Evolutionary conservation across 192 early-diverging fungal species (phyloP), one percentile per base, ranked within the genome.

Genomic region (Rhizophagus clarus): DNA sequence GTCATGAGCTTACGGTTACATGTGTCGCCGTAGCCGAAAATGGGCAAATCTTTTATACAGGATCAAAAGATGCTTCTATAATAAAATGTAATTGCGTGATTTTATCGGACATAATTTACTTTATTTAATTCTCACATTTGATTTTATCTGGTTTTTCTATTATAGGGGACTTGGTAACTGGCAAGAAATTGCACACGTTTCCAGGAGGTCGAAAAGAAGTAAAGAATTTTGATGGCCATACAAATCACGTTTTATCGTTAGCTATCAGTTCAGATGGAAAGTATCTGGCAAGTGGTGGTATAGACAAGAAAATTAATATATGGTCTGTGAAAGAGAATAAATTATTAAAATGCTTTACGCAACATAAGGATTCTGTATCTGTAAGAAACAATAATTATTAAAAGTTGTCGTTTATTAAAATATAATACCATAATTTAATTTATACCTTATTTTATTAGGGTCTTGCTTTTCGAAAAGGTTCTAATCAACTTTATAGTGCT

Each of bases 291-390:
- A 94, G 92, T 20, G 97, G 96, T 71, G 97, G 98, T 20, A 87
- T 88, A 42, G 98, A 99, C 81, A 94, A 96, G 75, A 88, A 88
- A 17, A 95, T 99, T 62, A 92, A 96, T 82, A 89, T 99, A 8
- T 99, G 97, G 98, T 94, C 94, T 1, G 89, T 94, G 29, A 83
- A 81, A 20, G 94, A 95, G 24, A 85, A 97, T 83, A 88, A 87
- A 79, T 92, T 92, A 75, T 74, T 96, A 63, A 82, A 82, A 28
- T 87, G 85, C 51, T 97, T 98, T 82, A 90, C 88, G 68, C 97
- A 98, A 83, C 98, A 99, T 83, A 93, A 95, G 77, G 97, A 99
- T 87, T 88, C 93, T 56, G 88, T 99, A 56, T 88, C 95, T 12
- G 91, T 90, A 87, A 77, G 82, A 61, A 34, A 64, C 51, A 69